phyloP scores from a whole-genome alignment of 2,329 filamentous ascomycete species.

The Periconia sp. region DNA sequence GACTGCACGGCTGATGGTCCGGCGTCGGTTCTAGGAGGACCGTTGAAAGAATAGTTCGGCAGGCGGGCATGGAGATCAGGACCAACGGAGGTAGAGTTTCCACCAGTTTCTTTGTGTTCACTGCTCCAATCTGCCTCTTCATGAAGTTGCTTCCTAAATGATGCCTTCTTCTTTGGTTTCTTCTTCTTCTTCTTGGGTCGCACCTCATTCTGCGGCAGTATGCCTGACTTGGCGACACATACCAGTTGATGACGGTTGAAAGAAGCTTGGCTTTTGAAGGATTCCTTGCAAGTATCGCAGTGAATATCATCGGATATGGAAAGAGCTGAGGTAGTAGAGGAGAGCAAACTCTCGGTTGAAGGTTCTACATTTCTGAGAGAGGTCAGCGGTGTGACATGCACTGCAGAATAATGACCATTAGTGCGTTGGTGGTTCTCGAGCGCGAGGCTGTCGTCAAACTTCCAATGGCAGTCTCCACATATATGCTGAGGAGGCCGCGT shows the following conservation, averaged over 20 bases:
- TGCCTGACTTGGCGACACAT: conserved; percentile 11
- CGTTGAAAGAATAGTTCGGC: not conserved
- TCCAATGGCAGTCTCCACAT: conserved; percentile 13
- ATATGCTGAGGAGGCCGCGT: not conserved
- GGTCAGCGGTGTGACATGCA: no score
- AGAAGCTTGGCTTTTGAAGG: conserved; percentile 14
- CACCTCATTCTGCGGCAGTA: no score
- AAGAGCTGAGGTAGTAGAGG: not conserved
- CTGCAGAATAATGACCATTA: conserved; percentile 10
- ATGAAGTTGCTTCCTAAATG: not conserved
- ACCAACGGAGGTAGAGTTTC: not conserved
- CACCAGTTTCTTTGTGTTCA: not conserved
- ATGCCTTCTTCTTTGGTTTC: no score
- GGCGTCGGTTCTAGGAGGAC: not conserved
- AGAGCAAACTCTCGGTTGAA: no score
- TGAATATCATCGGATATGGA: not conserved
- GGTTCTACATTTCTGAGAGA: no score
- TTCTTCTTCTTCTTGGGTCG: no score
- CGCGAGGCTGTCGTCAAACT: conserved; percentile 19
- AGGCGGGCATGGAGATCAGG: not conserved
- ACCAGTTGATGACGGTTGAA: conserved; percentile 24
- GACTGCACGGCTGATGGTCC: not conserved
- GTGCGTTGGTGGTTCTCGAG: conserved; percentile 21
- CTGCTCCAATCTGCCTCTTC: not conserved
- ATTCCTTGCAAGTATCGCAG: conserved; percentile 24